Percentiles rank a stretch among this genome's conserved stretches.
Evolutionary conservation across 306 rosid species (phyloP).

Genomic region (Lithocarpus polystachyus): DNA sequence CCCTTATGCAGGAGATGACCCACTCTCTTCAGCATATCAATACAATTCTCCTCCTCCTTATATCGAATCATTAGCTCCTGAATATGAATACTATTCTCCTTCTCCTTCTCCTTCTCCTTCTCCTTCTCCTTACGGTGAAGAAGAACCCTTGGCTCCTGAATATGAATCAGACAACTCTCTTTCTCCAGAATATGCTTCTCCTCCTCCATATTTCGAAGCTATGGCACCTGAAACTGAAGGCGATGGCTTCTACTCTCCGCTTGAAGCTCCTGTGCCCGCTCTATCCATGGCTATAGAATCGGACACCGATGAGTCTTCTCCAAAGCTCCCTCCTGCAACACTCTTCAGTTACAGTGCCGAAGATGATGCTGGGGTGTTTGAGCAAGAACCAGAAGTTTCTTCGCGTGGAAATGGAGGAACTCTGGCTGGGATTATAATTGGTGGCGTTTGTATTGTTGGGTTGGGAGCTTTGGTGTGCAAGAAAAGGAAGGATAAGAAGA

Average conservation of each 20-base stretch:
- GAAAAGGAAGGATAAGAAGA: slow-evolving; percentile 8
- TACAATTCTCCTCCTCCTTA: not conserved
- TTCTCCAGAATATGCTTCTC: slow-evolving; percentile 5
- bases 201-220: not conserved
- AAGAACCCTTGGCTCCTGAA: not conserved
- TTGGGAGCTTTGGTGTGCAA: slow-evolving; percentile 31
- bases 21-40: not conserved
- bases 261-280: slow-evolving; percentile 8
- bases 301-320: not conserved
- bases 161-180: not conserved
- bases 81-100: not conserved
- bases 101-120: slow-evolving; percentile 20
- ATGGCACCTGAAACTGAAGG: slow-evolving; percentile 13
- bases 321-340: not conserved
- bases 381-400: not conserved
- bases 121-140: slow-evolving; percentile 13
- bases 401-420: not conserved
- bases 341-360: slow-evolving; percentile 25
- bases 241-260: not conserved
- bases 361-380: slow-evolving; percentile 8
- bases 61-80: not conserved
- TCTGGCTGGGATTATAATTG: not conserved
- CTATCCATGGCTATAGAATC: not conserved
- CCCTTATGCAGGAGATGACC: not conserved
- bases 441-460: slow-evolving; percentile 28